Percentiles rank a stretch among this genome's conserved stretches.
Evolutionary conservation across 345 rosid species (phyloP).

Genomic region (Combretum micranthum): DNA sequence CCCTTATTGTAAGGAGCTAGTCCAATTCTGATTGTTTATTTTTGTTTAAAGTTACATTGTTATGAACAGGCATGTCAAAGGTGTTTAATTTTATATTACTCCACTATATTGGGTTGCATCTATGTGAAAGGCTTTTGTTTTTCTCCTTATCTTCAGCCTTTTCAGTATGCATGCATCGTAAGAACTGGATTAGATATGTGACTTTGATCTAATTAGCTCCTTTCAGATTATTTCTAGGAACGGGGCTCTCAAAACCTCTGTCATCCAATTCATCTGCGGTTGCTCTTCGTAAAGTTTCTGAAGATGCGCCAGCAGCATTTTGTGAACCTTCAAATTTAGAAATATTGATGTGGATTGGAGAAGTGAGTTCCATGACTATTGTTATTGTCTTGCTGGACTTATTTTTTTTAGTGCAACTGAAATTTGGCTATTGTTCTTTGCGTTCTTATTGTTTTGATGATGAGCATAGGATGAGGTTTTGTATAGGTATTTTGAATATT

Average conservation of each 20-base stretch:
- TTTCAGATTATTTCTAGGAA: slow-evolving; percentile 93
- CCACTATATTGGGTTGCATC: slow-evolving; percentile 1
- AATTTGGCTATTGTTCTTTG: no score
- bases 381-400: background rate
- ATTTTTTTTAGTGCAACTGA: no score
- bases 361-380: slow-evolving; percentile 32
- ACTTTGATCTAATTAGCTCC: slow-evolving; percentile 31
- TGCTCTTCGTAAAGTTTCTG: slow-evolving; percentile 85
- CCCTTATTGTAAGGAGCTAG: slow-evolving; percentile 65
- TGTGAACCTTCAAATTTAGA: slow-evolving; percentile 83
- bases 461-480: no score
- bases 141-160: no score
- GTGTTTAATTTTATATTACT: background rate
- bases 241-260: slow-evolving; percentile 74
- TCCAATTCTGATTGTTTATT: background rate
- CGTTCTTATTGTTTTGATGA: no score
- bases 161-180: no score
- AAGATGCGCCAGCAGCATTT: slow-evolving; percentile 63
- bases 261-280: slow-evolving; percentile 79
- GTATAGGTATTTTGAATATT: no score
- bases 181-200: no score
- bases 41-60: background rate
- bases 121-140: background rate
- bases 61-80: background rate
- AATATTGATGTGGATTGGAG: slow-evolving; percentile 84